Base-by-base conservation (phyloP, 2,329 filamentous ascomycete genomes). In the Lomentospora prolificans region DNA sequence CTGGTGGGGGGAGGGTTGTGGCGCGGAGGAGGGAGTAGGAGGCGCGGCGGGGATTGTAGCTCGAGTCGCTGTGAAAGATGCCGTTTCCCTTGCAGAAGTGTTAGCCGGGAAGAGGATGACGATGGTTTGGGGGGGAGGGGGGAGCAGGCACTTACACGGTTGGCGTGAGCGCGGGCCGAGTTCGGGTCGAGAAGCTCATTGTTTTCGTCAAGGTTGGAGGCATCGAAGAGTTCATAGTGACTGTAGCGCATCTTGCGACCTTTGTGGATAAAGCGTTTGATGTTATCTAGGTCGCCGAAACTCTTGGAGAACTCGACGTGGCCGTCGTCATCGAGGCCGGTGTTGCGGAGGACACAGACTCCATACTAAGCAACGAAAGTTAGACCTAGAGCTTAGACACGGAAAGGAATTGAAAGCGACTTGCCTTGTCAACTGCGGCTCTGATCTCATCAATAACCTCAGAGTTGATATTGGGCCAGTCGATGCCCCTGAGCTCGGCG, bases 251-350 rank as follows among this genome's bases (percentile, higher is more conserved):
- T 69, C 60, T 72, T 70, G 46, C 75, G 72, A 14, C 74, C 77
- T 0, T 66, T 67, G 1, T 65, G 66, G 6, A 75, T 66, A 65
- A 77, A 81, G 1, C 74, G 76, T 17, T 66, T 72, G 30, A 80
- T 71, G 61, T 81, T 75, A 65, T 83, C 79, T 0, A 82, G 72
- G 22, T 79, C 75, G 19, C 79, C 81, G 58, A 83, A 75, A 1
- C 67, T 69, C 2, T 62, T 60, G 14, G 75, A 72, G 62, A 83
- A 79, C 4, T 66, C 66, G 33, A 82, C 70, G 60, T 84, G 80
- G 2, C 66, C 58, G 5, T 69, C 70, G 62, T 83, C 79, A 56
- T 73, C 69, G 8, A 83, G 67, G 12, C 68, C 67, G 1, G 79
- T 78, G 12, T 71, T 62, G 39, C 77, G 76, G 63, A 81, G 75